Base-by-base conservation (phyloP, 768 basidiomycete species). In the Trametes cubensis region DNA sequence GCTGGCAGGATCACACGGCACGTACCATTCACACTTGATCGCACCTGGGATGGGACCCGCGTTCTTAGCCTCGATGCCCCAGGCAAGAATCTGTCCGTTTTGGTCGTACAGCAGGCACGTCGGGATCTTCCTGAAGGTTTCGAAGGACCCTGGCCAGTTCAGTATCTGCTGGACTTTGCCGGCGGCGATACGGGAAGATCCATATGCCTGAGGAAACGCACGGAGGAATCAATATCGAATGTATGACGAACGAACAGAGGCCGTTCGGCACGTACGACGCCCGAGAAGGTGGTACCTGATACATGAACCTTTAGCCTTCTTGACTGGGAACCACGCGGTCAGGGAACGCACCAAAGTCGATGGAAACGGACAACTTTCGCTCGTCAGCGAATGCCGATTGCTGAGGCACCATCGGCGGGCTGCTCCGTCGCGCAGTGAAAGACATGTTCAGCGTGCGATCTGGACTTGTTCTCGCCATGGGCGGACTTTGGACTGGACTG, bases 1-100 rank as follows among this genome's bases (percentile, higher is more conserved):
- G 52, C 34, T 39, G 14, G 41, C 4, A 26, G 23, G 26, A 23
- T 20, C 25, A 15, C 17, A 40, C 17, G 51, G 30, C 11, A 38
- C 73, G 45, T 64, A 81, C 84, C 83, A 83, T 75, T 84, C 84
- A 56, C 81, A 86, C 60, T 79, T 81, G 52, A 77, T 77, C 13
- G 84, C 85, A 7, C 91, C 90, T 3, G 82, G 79, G 76, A 87
- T 82, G 3, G 85, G 84, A 21, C 83, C 82, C 2, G 89, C 83
- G 67, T 89, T 91, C 78, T 94, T 94, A 3, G 93, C 93, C 76
- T 94, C 90, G 52, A 94, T 75, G 0, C 93, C 92, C 92, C 93
- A 95, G 6, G 90, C 88, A 23, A 92, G 68, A 2, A 94, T 86
- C 62, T 81, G 81, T 0, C 91, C 92, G 34, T 78, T 74, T 46